Evolutionary conservation across 2,329 filamentous ascomycete species (phyloP), one percentile per base, ranked within the genome.

Genomic region (Fusarium staphyleae): DNA sequence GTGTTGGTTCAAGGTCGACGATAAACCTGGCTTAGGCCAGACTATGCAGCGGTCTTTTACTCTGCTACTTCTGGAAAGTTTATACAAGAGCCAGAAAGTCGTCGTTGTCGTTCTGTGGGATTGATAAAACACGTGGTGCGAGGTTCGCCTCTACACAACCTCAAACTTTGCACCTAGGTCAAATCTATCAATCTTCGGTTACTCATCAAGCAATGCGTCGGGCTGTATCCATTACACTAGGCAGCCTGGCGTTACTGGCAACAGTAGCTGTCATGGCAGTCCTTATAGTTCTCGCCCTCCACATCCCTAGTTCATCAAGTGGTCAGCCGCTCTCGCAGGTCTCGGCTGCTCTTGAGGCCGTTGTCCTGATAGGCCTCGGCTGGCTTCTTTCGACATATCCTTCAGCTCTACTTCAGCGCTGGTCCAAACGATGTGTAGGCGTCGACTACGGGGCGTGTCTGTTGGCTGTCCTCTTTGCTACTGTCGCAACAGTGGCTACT

Each of bases 401-500:
- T 44, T 52, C 65, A 5, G 41, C 39, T 12, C 50, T 60, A 5
- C 57, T 66, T n/a, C 60, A 63, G 8, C 45, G 62, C 14, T 61
- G 62, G 34, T 71, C 67, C 9, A 53, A 50, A 26, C 54, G 50
- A n/a, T 63, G 65, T 18, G 62, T 67, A 1, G 60, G 48, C 6
- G 40, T 71, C 28, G 63, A 66, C 34, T 66, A 70, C 28, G 66
- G 67, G 28, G 37, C 67, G 19, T 64, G 66, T 33, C 60, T 81
- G 9, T 49, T 79, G 10, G 59, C 74, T 6, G 81, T 77, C 50
- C 69, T 76, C 3, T 63, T 79, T 19, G 78, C 81, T 8, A 74
- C 79, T 15, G 74, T 73, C 3, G 66, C 78, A 4, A 81, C 80
- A 14, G 71, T 79, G 12, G 71, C 72, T 3, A 73, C 76, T 39